Conservation (phyloP, 192 early-diverging fungal species). For the Radiomyces spectabilis region DNA sequence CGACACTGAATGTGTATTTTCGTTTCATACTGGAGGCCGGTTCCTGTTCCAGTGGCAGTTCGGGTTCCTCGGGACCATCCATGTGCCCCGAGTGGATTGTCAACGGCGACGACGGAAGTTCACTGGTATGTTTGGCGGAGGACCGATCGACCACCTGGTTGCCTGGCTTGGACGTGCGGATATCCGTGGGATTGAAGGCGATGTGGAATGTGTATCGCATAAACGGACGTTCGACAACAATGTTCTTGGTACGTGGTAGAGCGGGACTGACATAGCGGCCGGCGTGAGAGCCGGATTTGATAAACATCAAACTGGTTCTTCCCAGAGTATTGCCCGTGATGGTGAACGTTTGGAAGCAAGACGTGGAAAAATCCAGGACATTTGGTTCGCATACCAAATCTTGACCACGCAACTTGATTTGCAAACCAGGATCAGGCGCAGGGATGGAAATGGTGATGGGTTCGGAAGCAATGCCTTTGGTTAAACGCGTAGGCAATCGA, state of each 20-base stretch:
- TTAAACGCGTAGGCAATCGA: constrained; percentile 47
- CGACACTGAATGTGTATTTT: constrained; percentile 29
- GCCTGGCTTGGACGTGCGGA: neutral
- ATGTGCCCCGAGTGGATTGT: too few species aligned
- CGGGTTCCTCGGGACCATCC: too few species aligned
- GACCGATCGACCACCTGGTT: too few species aligned
- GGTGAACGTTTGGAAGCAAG: constrained; percentile 42
- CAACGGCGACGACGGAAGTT: too few species aligned
- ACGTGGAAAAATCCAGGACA: constrained; percentile 45
- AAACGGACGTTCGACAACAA: constrained; percentile 57
- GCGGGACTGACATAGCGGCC: constrained; percentile 35
- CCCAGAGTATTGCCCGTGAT: constrained; percentile 50
- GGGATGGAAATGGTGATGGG: constrained; percentile 52
- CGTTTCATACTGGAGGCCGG: too few species aligned
- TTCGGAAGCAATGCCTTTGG: constrained; percentile 42
- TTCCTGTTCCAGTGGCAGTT: too few species aligned
- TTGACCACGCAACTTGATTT: constrained; percentile 51
- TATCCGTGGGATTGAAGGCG: constrained; percentile 29
- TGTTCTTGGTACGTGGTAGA: constrained; percentile 41
- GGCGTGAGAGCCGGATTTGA: constrained; percentile 39
- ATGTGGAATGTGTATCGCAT: constrained; percentile 60
- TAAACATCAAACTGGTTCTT: constrained; percentile 53
- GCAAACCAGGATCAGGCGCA: constrained; percentile 42
- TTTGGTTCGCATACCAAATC: constrained; percentile 48
- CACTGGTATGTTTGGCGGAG: too few species aligned